Percentiles rank a stretch among this genome's conserved stretches.
phyloP scores from a whole-genome alignment of 2,329 filamentous ascomycete species.

The Samsoniella hepiali region DNA sequence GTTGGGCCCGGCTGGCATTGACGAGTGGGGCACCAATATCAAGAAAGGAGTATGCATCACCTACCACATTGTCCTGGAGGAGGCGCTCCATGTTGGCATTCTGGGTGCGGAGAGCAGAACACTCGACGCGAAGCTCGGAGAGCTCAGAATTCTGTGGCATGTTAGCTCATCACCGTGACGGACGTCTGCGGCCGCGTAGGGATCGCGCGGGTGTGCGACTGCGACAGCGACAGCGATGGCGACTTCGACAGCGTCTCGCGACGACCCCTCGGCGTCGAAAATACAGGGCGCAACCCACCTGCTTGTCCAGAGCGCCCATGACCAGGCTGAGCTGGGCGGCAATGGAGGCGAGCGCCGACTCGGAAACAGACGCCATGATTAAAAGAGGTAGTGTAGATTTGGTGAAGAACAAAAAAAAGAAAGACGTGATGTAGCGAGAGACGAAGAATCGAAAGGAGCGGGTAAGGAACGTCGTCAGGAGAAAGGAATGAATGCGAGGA shows the following conservation, averaged over 20 bases:
- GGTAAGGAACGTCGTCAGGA: constrained; percentile 16
- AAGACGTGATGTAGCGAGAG: constrained; percentile 15
- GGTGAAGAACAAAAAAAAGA: constrained; percentile 8
- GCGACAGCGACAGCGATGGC: background rate
- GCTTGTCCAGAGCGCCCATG: constrained; percentile 20
- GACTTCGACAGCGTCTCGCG: background rate
- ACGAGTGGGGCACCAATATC: constrained; percentile 6
- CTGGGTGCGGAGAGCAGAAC: constrained; percentile 25
- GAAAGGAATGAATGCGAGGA: constrained; percentile 15
- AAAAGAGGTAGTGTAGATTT: background rate
- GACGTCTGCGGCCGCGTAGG: background rate
- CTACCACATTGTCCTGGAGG: constrained; percentile 24
- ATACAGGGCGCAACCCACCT: constrained; percentile 14
- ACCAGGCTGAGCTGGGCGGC: constrained; percentile 19
- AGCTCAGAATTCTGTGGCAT: constrained; percentile 24
- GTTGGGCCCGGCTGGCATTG: background rate
- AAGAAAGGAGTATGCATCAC: constrained; percentile 16
- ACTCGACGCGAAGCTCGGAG: constrained; percentile 25
- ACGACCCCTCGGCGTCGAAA: constrained; percentile 9
- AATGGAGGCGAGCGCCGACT: constrained; percentile 19
- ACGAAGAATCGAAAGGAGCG: constrained; percentile 16
- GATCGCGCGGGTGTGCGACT: background rate
- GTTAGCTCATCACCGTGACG: background rate
- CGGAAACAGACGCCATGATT: constrained; percentile 19
- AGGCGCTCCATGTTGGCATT: constrained; percentile 25